Evolutionary conservation across 129 eudicot species (phyloP).

Genomic region (Lactuca saligna): DNA sequence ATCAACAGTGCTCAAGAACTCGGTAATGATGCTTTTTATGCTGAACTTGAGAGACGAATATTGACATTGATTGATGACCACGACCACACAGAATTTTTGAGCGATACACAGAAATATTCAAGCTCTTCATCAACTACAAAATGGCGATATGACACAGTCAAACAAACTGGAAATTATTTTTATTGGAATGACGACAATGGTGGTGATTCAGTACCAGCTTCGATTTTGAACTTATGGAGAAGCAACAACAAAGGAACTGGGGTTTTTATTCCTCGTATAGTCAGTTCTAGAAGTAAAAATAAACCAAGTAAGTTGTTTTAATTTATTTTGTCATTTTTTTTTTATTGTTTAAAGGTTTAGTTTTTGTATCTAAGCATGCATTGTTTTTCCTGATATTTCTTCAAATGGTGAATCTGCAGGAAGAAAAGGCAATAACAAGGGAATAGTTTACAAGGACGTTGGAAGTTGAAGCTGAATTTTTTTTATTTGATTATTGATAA

Average conservation of each 20-base stretch:
- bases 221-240: constrained; percentile 48
- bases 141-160: not conserved
- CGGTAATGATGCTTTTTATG: constrained; percentile 32
- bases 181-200: constrained; percentile 37
- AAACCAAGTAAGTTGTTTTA: constrained; percentile 10
- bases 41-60: constrained; percentile 31
- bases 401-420: not conserved
- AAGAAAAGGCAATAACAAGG: constrained; percentile 9
- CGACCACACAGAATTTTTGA: not conserved
- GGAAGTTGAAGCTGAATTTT: not conserved
- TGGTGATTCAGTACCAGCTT: constrained; percentile 35
- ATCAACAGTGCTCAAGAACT: constrained; percentile 8
- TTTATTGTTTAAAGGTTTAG: not conserved
- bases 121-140: constrained; percentile 7
- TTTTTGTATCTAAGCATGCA: not conserved
- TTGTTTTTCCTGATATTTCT: not conserved
- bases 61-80: constrained; percentile 17
- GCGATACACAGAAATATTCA: constrained; percentile 2
- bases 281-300: constrained; percentile 25
- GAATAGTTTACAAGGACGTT: constrained; percentile 1
- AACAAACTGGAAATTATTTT: constrained; percentile 33
- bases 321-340: too few species aligned
- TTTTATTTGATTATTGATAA: too few species aligned
- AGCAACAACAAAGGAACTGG: constrained; percentile 52
- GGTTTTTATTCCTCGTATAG: constrained; percentile 59